Evolutionary conservation across 352 stramenopile genomes (phyloP), one percentile per base, ranked within the genome.

Genomic region (Pilasporangium apinafurcum): DNA sequence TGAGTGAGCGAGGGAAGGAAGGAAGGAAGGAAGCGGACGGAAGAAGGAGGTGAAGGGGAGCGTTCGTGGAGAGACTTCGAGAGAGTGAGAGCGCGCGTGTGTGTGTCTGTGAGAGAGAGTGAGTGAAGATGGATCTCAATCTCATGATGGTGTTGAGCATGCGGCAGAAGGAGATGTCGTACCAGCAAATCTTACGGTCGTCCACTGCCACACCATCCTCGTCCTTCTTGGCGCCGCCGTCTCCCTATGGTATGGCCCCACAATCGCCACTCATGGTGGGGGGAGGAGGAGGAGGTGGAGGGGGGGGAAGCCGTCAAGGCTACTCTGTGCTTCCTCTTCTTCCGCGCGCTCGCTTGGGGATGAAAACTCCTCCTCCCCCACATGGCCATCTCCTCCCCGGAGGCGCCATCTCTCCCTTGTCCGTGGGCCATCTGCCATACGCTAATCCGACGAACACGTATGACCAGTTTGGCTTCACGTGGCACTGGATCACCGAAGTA

Each of bases 141-240:
- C 49, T 85, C 36, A 89, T 89, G 76, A 75, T 69, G 53, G 76
- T 89, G 57, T 58, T 84, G 22, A 85, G 72, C 47, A 89, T 89
- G 77, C 77, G 77, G 38, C 70, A 86, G 55, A 86, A 85, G 47
- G 77, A 89, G 51, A 84, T 89, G 74, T 69, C 66, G 31, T 89
- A 84, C 67, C 67, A 86, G 59, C 68, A 85, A 31, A 62, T 80
- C 37, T 61, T 64, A 41, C 62, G 68, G 16, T 47, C 58, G 21
- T 37, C 51, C 51, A 41, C 54, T 24, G 47, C 45, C 42, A 44
- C 44, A 35, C 54, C 38, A 25, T 42, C 53, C 18, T 48, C 48
- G 35, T 51, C n/a, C n/a, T n/a, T 51, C 44, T 48, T 56, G 22
- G 36, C 42, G 38, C 42, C 18, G 34, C 30, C 34, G 35, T 6